Evolutionary conservation across 192 early-diverging fungal genomes (phyloP), one percentile per base, ranked within the genome.

Genomic region (Backusella circina): DNA sequence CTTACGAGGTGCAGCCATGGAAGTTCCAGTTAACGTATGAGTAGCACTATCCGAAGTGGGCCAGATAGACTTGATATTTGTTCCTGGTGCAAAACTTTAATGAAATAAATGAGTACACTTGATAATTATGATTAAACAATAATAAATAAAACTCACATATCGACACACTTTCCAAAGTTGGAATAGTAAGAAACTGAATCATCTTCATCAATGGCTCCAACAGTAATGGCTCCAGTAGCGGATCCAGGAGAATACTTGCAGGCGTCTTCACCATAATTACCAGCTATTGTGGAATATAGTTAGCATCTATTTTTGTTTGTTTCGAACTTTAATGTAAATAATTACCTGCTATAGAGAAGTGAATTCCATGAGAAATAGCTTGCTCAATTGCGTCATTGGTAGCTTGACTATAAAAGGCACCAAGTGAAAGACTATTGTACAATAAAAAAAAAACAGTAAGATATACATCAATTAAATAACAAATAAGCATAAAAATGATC

Each of bases 1-100:
- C 71, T 87, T 90, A 85, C 92, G 93, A 30, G 94, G 94, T 21
- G 85, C 84, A 31, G 94, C 92, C 93, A 95, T 95, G 6, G 92
- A 93, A 2, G 94, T 95, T 28, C 94, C 94, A 32, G 90, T 91
- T 64, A 91, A 73, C 5, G 73, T 44, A 67, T 83, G 89, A 15
- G 86, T 85, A 44, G 92, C 89, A 70, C 83, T 84, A 31, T 77
- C 74, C 10, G 84, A 86, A 57, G 86, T 87, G 72, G 84, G 80
- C 90, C 89, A 92, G n/a, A 86, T 86, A 1, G 87, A 88, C 15
- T 80, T 78, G 32, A 89, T 88, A 41, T 75, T 70, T 0, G 84
- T 81, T 12, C 88, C 87, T 0, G 88, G 88, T 0, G 88, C 87
- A 75, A 82, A 82, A 5, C 80, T 82, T 23, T 38, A 15, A 38